A percentile compares a stretch with the other conserved stretches of the same genome.
Evolutionary conservation across 2,329 filamentous ascomycete species (phyloP).

Genomic region (Aureobasidium sp.): DNA sequence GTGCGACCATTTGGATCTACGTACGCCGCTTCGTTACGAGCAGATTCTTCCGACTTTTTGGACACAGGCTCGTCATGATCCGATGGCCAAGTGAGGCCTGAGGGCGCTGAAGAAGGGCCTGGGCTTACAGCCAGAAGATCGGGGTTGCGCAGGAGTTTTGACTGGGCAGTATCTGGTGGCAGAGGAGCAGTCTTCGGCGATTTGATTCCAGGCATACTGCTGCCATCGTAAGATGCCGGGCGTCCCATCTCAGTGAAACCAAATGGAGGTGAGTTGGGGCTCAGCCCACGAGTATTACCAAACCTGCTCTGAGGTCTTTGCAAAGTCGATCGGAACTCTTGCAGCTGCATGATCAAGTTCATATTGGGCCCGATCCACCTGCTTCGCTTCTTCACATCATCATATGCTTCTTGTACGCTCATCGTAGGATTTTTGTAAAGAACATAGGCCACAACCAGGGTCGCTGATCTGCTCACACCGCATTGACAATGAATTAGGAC

Average conservation of each 20-base stretch:
- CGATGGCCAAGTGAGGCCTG: slow-evolving; percentile 50
- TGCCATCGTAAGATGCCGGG: slow-evolving; percentile 1
- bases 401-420: slow-evolving; percentile 75
- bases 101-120: slow-evolving; percentile 59
- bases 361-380: slow-evolving; percentile 88
- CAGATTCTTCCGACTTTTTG: slow-evolving; percentile 25
- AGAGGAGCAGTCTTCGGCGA: slow-evolving; percentile 52
- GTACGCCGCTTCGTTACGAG: slow-evolving; percentile 47
- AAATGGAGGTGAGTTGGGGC: slow-evolving; percentile 25
- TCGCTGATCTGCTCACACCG: slow-evolving; percentile 75
- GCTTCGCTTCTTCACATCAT: slow-evolving; percentile 70
- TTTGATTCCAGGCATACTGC: slow-evolving; percentile 2
- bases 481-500: slow-evolving; percentile 81
- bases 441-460: slow-evolving; percentile 78
- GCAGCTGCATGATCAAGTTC: slow-evolving; percentile 82
- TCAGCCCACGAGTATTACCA: slow-evolving; percentile 22
- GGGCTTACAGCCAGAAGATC: slow-evolving; percentile 32
- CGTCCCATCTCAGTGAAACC: slow-evolving; percentile 24
- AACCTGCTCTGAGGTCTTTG: slow-evolving; percentile 20
- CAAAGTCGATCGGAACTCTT: slow-evolving; percentile 58
- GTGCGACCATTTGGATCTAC: slow-evolving; percentile 27
- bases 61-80: slow-evolving; percentile 12
- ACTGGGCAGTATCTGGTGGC: slow-evolving; percentile 27
- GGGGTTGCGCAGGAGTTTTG: background rate
- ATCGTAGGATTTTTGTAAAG: slow-evolving; percentile 68